phyloP scores from a whole-genome alignment of 371 early-diverging fungal species.

The Mortierella polycephala region DNA sequence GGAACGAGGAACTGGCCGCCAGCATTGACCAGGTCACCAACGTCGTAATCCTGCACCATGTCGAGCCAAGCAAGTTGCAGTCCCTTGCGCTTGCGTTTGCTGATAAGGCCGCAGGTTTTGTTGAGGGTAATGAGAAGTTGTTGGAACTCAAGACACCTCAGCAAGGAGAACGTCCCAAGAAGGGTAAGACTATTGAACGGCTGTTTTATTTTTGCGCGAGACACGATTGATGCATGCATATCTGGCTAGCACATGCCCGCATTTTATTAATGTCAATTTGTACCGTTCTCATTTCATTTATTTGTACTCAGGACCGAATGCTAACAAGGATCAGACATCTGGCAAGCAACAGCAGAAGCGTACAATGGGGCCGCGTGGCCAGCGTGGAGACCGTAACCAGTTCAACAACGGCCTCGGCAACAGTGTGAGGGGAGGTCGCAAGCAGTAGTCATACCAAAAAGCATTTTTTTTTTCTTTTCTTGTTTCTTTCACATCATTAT shows the following conservation, averaged over 20 bases:
- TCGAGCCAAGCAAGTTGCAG: constrained; percentile 88
- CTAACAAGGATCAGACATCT: constrained; percentile 47
- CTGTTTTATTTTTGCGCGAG: no score
- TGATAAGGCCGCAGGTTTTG: constrained; percentile 88
- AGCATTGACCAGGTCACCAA: constrained; percentile 84
- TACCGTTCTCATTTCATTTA: no score
- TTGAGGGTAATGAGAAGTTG: constrained; percentile 92
- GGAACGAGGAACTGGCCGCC: constrained; percentile 88
- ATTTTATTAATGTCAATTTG: no score
- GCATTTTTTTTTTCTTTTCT: no score
- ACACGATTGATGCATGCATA: no score
- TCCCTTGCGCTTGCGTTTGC: constrained; percentile 85
- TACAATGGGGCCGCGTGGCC: constrained; percentile 49
- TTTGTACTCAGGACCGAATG: constrained; percentile 25
- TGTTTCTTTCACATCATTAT: no score
- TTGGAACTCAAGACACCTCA: constrained; percentile 72
- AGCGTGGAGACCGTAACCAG: constrained; percentile 54
- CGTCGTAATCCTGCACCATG: constrained; percentile 84
- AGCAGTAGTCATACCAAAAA: constrained; percentile 6
- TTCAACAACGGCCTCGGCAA: constrained; percentile 61
- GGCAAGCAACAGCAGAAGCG: constrained; percentile 51
- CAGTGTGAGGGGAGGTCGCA: constrained; percentile 57
- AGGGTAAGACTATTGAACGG: constrained; percentile 8
- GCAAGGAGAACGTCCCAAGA: constrained; percentile 56
- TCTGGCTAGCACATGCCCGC: no score